Evolutionary conservation across 495 filamentous ascomycete genomes (phyloP), one percentile per base, ranked within the genome.

Genomic region (Aspergillus carlsbadensis): DNA sequence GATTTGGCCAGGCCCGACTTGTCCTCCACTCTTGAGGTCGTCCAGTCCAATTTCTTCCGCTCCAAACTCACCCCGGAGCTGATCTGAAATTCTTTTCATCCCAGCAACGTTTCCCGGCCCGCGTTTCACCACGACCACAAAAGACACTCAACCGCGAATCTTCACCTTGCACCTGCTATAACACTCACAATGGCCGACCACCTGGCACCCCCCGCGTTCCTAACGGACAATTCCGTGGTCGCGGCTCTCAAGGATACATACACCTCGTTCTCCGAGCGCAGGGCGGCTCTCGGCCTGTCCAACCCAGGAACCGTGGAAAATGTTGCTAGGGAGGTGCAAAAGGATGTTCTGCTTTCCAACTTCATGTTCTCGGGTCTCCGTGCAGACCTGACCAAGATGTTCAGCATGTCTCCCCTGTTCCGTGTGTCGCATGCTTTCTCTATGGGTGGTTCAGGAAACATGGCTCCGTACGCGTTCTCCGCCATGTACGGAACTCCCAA

Each of bases 341-440:
- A 91, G 68, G 92, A 96, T 79, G 92, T 96, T 43, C 85, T 97
- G 70, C 84, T 96, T 61, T 91, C 85, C 71, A 96, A 96, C 76
- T 88, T 90, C 68, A 94, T 92, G 84, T 98, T 98, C 81, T 82
- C 89, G 17, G 95, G 95, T 54, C 81, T 99, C 68, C 88, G 91
- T 60, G 95, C 94, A 66, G 95, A 99, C 72, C 74, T 98, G 65
- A 96, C 88, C 59, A 99, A 97, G 81, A 87, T 89, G 62, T 92
- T 97, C 76, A 90, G 90, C 78, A 81, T 96, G 66, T 82, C 85
- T 59, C 95, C 94, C 43, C 77, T 98, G 65, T 99, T 99, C 82
- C 93, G 97, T 72, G 87, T 96, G 56, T 96, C 92, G 47, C 95
- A 99, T 80, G 87, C 92, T 49, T 94, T 99, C 70, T 84, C 92